Evolutionary conservation across 148 eudicot species (phyloP).

Genomic region (Cornus suecica): DNA sequence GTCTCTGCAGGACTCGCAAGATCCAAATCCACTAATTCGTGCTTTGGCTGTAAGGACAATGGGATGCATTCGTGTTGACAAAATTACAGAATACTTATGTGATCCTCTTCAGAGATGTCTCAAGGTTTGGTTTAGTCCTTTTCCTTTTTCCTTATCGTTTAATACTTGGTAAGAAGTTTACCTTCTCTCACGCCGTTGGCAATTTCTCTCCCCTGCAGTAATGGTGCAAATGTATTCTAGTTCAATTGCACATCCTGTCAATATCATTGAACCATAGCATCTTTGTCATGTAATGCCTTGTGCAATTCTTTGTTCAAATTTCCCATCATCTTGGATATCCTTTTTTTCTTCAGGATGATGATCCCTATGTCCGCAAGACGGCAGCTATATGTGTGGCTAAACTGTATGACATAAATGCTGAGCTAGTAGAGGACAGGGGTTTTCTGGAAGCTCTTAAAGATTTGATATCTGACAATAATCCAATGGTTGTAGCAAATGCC

Average conservation of each 20-base stretch:
- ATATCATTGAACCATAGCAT: background rate
- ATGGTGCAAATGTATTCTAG: background rate
- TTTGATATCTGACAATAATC: conserved; percentile 97
- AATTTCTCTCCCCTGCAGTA: background rate
- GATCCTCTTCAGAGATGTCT: conserved; percentile 99
- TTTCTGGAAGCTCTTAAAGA: conserved; percentile 95
- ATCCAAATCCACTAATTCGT: conserved; percentile 93
- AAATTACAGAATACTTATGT: conserved; percentile 94
- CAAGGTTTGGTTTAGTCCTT: conserved; percentile 47
- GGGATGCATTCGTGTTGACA: conserved; percentile 99
- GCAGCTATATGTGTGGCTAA: conserved; percentile 99
- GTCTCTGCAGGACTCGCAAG: conserved; percentile 87
- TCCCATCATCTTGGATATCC: background rate
- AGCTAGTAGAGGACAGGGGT: conserved; percentile 97
- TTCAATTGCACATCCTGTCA: conserved; percentile 7
- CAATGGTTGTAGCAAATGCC: conserved; percentile 99
- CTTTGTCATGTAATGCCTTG: background rate
- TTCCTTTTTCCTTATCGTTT: too few species aligned
- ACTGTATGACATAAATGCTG: conserved; percentile 96
- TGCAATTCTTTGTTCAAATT: background rate
- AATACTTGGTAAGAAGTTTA: background rate
- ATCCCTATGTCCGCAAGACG: conserved; percentile 99
- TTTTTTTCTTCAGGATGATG: conserved; percentile 79
- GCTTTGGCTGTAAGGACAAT: conserved; percentile 98
- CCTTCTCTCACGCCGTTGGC: background rate